Conservation (phyloP, 2,329 filamentous ascomycete genomes). For the Fusarium continuum region DNA sequence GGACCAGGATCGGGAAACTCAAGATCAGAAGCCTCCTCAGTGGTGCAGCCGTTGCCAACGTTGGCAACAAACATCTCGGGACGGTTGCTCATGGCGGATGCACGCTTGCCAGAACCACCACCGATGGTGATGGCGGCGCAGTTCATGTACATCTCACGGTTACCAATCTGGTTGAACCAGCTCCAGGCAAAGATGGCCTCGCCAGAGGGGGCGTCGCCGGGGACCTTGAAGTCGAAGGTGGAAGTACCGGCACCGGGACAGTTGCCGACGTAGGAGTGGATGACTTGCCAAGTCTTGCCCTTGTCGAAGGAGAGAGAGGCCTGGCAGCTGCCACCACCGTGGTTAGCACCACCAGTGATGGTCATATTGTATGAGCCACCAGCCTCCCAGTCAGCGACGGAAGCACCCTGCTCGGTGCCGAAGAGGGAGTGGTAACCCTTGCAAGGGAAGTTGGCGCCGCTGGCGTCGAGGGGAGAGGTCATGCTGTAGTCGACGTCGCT, state of each 20-base stretch:
- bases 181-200: conserved; percentile 78
- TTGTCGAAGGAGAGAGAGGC: conserved; percentile 77
- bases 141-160: conserved; percentile 89
- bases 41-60: conserved; percentile 67
- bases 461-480: conserved; percentile 69
- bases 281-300: conserved; percentile 74
- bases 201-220: conserved; percentile 66
- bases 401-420: conserved; percentile 58
- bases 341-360: conserved; percentile 68
- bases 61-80: conserved; percentile 79
- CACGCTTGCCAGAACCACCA: conserved; percentile 49
- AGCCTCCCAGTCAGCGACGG: conserved; percentile 68
- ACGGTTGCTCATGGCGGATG: conserved; percentile 60
- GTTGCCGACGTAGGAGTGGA: conserved; percentile 65
- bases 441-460: conserved; percentile 77
- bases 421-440: conserved; percentile 68
- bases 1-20: conserved; percentile 73
- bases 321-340: conserved; percentile 80
- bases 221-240: conserved; percentile 72
- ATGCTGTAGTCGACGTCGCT: conserved; percentile 74
- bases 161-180: conserved; percentile 80
- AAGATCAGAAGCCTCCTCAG: conserved; percentile 65
- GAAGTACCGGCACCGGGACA: conserved; percentile 58
- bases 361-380: conserved; percentile 71
- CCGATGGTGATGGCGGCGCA: conserved; percentile 76